phyloP scores from a whole-genome alignment of 2,329 filamentous ascomycete genomes.

The Verticillium longisporum region DNA sequence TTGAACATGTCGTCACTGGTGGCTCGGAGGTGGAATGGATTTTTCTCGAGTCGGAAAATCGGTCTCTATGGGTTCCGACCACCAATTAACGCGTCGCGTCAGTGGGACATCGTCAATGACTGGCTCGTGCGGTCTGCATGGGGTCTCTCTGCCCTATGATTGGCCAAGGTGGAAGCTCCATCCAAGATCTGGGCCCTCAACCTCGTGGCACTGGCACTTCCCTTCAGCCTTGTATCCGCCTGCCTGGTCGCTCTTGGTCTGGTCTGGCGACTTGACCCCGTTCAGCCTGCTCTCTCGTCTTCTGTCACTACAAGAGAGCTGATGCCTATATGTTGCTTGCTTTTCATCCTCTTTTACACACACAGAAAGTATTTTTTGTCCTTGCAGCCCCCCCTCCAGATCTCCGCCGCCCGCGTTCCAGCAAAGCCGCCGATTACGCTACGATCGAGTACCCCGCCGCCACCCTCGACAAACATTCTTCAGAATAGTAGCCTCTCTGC shows the following conservation, averaged over 20 bases:
- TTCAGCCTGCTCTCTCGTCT: not conserved
- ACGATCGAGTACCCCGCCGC: not conserved
- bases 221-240: not conserved
- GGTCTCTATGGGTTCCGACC: not conserved
- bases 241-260: not conserved
- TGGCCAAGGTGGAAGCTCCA: not conserved
- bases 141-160: not conserved
- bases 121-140: not conserved
- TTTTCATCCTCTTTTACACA: too few species aligned
- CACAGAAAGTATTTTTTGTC: too few species aligned
- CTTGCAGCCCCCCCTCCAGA: too few species aligned
- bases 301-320: not conserved
- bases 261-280: not conserved
- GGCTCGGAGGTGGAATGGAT: not conserved
- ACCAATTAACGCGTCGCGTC: not conserved
- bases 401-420: not conserved
- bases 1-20: not conserved
- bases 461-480: not conserved
- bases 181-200: not conserved
- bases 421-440: not conserved
- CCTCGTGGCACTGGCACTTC: not conserved
- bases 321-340: not conserved
- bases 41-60: not conserved
- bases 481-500: not conserved
- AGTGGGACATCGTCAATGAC: not conserved